phyloP scores from a whole-genome alignment of 192 early-diverging fungal species.

The Linnemannia hyalina region DNA sequence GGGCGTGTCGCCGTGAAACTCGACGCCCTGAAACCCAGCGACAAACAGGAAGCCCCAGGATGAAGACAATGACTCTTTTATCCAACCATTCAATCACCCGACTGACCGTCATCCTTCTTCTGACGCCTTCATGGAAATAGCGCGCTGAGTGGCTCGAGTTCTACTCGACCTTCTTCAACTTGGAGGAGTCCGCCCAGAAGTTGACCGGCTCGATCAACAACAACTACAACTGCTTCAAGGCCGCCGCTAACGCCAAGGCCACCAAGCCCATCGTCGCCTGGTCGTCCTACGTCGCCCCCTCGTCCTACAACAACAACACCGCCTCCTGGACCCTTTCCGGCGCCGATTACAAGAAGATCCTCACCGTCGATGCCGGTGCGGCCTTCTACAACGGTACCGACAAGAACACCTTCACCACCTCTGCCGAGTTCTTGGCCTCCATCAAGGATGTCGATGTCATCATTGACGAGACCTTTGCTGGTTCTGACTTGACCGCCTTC shows the following conservation, averaged over 20 bases:
- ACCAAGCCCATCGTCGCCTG: slow-evolving; percentile 75
- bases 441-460: slow-evolving; percentile 73
- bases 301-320: slow-evolving; percentile 77
- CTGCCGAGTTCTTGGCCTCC: slow-evolving; percentile 68
- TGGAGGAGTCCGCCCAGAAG: slow-evolving; percentile 66
- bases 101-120: not conserved
- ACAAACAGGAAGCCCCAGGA: too few relatives aligned
- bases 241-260: slow-evolving; percentile 37
- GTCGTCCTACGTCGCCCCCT: slow-evolving; percentile 70
- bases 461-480: slow-evolving; percentile 78
- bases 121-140: slow-evolving; percentile 45
- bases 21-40: too few relatives aligned
- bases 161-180: slow-evolving; percentile 75
- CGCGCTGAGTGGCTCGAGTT: slow-evolving; percentile 73
- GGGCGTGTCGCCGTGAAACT: too few relatives aligned
- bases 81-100: slow-evolving; percentile 28
- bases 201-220: slow-evolving; percentile 59
- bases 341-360: slow-evolving; percentile 71
- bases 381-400: slow-evolving; percentile 64
- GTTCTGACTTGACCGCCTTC: slow-evolving; percentile 49
- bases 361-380: slow-evolving; percentile 79
- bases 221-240: slow-evolving; percentile 73
- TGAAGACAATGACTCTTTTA: slow-evolving; percentile 61
- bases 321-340: slow-evolving; percentile 72
- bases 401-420: slow-evolving; percentile 51